A percentile compares a stretch with the other conserved stretches of the same genome.
Conservation (phyloP, 176 grass and related monocot species). For the Musa schizocarpa region DNA sequence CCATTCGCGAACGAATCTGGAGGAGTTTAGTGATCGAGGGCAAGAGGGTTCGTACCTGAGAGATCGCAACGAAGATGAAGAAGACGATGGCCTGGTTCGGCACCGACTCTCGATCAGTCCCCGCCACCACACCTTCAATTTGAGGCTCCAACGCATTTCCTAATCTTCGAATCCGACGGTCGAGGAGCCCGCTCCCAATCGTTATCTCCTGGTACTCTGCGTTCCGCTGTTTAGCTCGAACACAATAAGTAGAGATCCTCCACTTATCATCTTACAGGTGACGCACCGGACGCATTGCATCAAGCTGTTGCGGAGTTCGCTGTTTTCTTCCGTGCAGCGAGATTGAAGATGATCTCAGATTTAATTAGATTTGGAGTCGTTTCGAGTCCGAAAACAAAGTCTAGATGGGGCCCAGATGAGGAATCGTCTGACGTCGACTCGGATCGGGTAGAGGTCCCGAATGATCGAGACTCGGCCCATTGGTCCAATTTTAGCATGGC, state of each 20-base stretch:
- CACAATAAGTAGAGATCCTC: background rate
- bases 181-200: background rate
- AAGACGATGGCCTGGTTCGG: background rate
- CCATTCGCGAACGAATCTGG: background rate
- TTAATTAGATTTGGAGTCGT: too few relatives aligned
- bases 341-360: too few relatives aligned
- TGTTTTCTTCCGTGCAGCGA: too few relatives aligned
- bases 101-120: background rate
- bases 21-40: background rate
- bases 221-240: background rate
- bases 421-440: too few relatives aligned
- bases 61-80: background rate
- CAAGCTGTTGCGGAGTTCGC: too few relatives aligned
- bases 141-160: background rate
- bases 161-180: background rate
- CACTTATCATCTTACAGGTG: background rate
- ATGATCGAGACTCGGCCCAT: too few relatives aligned
- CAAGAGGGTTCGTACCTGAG: background rate
- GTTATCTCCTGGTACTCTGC: too few relatives aligned
- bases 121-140: background rate
- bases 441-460: too few relatives aligned
- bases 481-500: too few relatives aligned
- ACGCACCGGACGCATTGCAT: too few relatives aligned
- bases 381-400: too few relatives aligned
- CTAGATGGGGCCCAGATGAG: too few relatives aligned